Evolutionary conservation across 2,329 filamentous ascomycete genomes (phyloP).

Genomic region (Botrytis hyacinthi): DNA sequence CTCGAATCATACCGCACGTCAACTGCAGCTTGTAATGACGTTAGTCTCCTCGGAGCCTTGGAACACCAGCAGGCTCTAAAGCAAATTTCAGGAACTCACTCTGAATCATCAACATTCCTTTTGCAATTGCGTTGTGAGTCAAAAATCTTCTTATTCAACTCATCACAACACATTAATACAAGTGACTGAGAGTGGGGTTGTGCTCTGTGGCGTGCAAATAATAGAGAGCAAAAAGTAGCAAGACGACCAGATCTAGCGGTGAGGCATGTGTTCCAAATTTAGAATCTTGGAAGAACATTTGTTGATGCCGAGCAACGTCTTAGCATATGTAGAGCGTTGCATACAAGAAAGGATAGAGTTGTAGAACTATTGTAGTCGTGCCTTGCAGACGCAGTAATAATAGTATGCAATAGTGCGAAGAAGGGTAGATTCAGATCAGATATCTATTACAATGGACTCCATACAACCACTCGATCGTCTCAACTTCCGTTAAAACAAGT

Average conservation of each 20-base stretch:
- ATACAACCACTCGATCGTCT: background rate
- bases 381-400: slow-evolving; percentile 10
- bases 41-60: background rate
- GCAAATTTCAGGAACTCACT: background rate
- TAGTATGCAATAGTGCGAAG: background rate
- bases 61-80: background rate
- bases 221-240: background rate
- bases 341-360: background rate
- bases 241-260: slow-evolving; percentile 13
- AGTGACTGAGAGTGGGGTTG: slow-evolving; percentile 17
- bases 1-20: slow-evolving; percentile 4
- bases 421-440: background rate
- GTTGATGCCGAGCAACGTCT: background rate
- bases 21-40: slow-evolving; percentile 10
- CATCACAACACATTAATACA: background rate
- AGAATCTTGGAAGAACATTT: background rate
- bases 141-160: slow-evolving; percentile 14
- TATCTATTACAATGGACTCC: background rate
- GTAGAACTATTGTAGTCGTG: slow-evolving; percentile 4
- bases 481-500: background rate
- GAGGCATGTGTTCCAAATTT: slow-evolving; percentile 2
- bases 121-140: slow-evolving; percentile 10
- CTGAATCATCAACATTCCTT: background rate
- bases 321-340: background rate
- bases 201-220: slow-evolving; percentile 9